Percentiles rank a stretch among this genome's conserved stretches.
Conservation (phyloP, 192 early-diverging fungal species). For the Piromyces finnis region DNA sequence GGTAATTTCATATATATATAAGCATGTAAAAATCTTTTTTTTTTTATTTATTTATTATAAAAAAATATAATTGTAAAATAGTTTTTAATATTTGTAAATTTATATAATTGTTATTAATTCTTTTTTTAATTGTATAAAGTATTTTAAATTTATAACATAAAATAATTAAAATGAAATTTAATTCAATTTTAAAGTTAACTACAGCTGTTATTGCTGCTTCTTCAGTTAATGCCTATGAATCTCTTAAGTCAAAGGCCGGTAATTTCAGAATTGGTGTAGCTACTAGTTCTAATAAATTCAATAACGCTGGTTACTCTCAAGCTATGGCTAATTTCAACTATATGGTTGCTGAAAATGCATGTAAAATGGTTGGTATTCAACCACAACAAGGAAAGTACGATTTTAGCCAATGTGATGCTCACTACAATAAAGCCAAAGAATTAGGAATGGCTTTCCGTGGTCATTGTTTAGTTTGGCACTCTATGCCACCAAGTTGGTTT, state of each 20-base stretch:
- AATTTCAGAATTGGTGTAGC: background rate
- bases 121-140: no score
- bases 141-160: no score
- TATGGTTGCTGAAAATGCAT: background rate
- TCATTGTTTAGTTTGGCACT: background rate
- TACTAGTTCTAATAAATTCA: background rate
- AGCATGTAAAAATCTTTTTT: no score
- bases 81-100: no score
- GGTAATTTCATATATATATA: no score
- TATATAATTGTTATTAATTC: no score
- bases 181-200: background rate
- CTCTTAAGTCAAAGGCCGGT: background rate
- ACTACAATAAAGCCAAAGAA: background rate
- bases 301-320: background rate
- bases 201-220: background rate
- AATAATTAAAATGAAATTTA: background rate
- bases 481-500: background rate
- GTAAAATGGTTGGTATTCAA: background rate
- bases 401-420: background rate
- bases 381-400: background rate
- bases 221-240: background rate
- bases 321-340: background rate
- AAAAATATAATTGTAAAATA: no score
- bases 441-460: background rate
- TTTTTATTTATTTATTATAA: no score